phyloP scores from a whole-genome alignment of 2,329 filamentous ascomycete species.

The Colletotrichum truncatum region DNA sequence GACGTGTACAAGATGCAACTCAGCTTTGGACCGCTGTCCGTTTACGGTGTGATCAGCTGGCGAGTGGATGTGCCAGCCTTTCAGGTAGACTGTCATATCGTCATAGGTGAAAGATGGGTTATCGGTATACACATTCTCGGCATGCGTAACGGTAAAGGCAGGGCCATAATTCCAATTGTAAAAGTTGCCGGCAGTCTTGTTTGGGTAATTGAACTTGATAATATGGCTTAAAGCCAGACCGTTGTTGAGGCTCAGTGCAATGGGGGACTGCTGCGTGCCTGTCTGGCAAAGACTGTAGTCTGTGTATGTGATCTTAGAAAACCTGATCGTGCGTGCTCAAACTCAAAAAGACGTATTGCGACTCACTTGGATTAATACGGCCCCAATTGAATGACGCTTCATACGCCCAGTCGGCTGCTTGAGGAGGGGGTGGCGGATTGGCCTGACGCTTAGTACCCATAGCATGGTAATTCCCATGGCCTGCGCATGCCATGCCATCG shows the following conservation, averaged over 20 bases:
- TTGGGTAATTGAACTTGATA: slow-evolving; percentile 51
- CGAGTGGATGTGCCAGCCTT: slow-evolving; percentile 60
- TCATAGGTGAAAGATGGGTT: slow-evolving; percentile 54
- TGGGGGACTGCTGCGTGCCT: slow-evolving; percentile 60
- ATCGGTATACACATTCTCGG: slow-evolving; percentile 44
- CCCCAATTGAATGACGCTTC: slow-evolving; percentile 30
- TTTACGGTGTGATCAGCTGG: slow-evolving; percentile 58
- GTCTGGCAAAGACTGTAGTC: slow-evolving; percentile 51
- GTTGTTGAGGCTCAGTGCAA: slow-evolving; percentile 48
- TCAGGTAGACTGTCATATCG: slow-evolving; percentile 55
- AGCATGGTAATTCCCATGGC: slow-evolving; percentile 14
- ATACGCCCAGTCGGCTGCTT: slow-evolving; percentile 24
- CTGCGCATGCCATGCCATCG: slow-evolving; percentile 3
- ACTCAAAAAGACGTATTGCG: neutral
- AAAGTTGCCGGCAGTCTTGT: slow-evolving; percentile 46
- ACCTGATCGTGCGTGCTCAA: neutral
- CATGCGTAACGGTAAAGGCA: slow-evolving; percentile 49
- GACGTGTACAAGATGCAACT: slow-evolving; percentile 59
- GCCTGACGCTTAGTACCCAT: neutral
- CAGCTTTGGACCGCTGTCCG: slow-evolving; percentile 51
- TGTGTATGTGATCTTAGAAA: neutral
- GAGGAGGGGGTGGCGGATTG: neutral
- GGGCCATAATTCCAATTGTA: slow-evolving; percentile 60
- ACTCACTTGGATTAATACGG: slow-evolving; percentile 22
- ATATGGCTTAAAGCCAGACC: slow-evolving; percentile 50